phyloP scores from a whole-genome alignment of 2,329 filamentous ascomycete genomes.

The Fusarium longipes region DNA sequence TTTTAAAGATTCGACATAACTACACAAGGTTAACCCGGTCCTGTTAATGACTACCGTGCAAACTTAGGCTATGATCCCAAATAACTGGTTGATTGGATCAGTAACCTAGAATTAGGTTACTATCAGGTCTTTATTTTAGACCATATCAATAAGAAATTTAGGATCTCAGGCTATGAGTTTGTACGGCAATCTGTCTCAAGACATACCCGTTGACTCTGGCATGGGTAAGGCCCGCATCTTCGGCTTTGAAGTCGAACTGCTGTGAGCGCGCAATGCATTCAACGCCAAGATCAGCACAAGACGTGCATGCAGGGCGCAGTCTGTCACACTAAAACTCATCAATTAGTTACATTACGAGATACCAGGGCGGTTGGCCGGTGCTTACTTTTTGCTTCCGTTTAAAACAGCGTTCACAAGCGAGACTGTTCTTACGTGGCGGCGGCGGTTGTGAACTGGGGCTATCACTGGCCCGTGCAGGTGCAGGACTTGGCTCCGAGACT shows the following conservation, averaged over 20 bases:
- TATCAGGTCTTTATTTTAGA: too few species aligned
- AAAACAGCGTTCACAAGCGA: conserved; percentile 35
- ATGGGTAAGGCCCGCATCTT: conserved; percentile 24
- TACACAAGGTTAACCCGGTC: too few species aligned
- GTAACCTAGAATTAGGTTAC: too few species aligned
- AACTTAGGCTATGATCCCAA: too few species aligned
- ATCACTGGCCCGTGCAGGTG: conserved; percentile 6
- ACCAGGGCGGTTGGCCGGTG: too few species aligned
- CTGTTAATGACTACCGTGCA: too few species aligned
- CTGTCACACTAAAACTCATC: neutral
- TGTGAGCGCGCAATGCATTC: conserved; percentile 23
- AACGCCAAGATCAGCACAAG: conserved; percentile 24
- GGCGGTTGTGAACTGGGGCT: conserved; percentile 10
- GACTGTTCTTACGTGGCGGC: conserved; percentile 10
- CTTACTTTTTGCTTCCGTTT: conserved; percentile 32
- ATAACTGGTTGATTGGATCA: too few species aligned
- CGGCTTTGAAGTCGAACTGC: conserved; percentile 24
- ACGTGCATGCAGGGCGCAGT: conserved; percentile 8
- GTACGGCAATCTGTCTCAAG: too few species aligned
- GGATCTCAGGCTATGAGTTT: too few species aligned
- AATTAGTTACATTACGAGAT: too few species aligned
- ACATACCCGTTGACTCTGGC: conserved; percentile 17
- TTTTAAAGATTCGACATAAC: conserved; percentile 18
- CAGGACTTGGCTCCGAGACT: conserved; percentile 1
- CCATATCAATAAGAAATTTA: too few species aligned